Conservation (phyloP, 345 rosid genomes). For the Laguncularia racemosa region DNA sequence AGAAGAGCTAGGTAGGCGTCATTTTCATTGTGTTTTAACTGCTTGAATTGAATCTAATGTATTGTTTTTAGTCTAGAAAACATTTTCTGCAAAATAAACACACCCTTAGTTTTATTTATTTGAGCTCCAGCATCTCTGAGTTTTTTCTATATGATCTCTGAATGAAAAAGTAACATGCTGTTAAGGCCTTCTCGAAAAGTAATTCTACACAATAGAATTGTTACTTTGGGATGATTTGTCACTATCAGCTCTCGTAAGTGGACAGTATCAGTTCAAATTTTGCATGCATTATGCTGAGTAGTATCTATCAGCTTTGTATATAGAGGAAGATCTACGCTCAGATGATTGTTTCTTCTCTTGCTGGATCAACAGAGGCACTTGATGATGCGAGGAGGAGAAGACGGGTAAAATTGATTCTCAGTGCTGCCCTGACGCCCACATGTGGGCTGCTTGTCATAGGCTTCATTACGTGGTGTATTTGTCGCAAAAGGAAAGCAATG, state of each 20-base stretch:
- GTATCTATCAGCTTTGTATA: not conserved
- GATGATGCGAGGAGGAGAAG: conserved; percentile 12
- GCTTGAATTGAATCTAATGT: too few relatives aligned
- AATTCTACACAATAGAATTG: too few relatives aligned
- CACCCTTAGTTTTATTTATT: too few relatives aligned
- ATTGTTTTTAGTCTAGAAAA: too few relatives aligned
- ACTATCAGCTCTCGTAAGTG: not conserved
- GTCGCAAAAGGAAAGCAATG: conserved; percentile 2
- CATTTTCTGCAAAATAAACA: too few relatives aligned
- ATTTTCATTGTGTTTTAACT: too few relatives aligned
- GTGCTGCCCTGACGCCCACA: not conserved
- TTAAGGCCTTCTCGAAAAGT: too few relatives aligned
- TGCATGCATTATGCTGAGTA: too few relatives aligned
- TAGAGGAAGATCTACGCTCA: not conserved
- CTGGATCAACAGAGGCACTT: conserved; percentile 8
- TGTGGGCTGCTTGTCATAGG: conserved; percentile 5
- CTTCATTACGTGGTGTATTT: not conserved
- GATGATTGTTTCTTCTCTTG: not conserved
- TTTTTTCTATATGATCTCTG: too few relatives aligned
- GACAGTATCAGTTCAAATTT: not conserved
- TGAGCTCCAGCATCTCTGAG: too few relatives aligned
- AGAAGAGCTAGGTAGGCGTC: conserved; percentile 10
- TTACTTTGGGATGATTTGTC: not conserved
- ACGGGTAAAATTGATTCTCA: not conserved
- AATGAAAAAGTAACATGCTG: too few relatives aligned